Evolutionary conservation across 352 stramenopile species (phyloP).

Genomic region (Saprolegnia parasitica): DNA sequence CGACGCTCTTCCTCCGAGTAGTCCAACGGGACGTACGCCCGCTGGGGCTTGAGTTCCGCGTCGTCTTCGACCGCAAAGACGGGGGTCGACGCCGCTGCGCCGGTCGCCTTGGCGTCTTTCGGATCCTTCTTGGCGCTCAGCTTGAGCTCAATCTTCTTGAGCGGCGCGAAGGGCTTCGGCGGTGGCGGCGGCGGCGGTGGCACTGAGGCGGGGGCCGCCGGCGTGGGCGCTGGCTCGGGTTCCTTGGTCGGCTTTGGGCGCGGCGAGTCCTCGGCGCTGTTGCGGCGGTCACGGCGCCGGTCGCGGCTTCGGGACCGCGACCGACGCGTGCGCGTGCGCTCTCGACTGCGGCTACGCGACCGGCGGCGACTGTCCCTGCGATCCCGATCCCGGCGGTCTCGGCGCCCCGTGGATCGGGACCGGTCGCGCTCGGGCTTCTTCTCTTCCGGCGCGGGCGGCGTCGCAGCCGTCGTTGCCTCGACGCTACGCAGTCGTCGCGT

Average conservation of each 20-base stretch:
- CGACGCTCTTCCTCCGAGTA: constrained; percentile 47
- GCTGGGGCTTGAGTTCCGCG: constrained; percentile 39
- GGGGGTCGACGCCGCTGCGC: neutral
- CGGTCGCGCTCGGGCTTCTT: constrained; percentile 24
- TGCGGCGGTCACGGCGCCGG: constrained; percentile 31
- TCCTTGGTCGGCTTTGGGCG: neutral
- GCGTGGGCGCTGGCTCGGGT: neutral
- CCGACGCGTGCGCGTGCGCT: constrained; percentile 31
- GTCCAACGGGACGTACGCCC: constrained; percentile 45
- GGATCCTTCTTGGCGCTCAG: constrained; percentile 38
- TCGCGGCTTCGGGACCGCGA: constrained; percentile 8
- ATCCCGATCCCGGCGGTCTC: constrained; percentile 33
- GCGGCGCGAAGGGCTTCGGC: neutral
- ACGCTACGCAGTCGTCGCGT: no score
- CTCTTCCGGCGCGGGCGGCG: constrained; percentile 1
- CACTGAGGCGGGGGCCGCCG: neutral
- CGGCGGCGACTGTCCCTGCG: constrained; percentile 29
- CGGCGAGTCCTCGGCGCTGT: constrained; percentile 25
- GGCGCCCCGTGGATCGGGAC: constrained; percentile 26
- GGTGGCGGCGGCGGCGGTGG: neutral
- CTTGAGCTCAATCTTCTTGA: constrained; percentile 40
- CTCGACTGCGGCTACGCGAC: constrained; percentile 29
- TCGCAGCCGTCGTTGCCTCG: neutral
- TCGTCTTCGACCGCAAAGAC: constrained; percentile 43
- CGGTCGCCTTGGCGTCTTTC: neutral